Evolutionary conservation across 257 asterid genomes (phyloP), one percentile per base, ranked within the genome.

Genomic region (Linderniella brevidens): DNA sequence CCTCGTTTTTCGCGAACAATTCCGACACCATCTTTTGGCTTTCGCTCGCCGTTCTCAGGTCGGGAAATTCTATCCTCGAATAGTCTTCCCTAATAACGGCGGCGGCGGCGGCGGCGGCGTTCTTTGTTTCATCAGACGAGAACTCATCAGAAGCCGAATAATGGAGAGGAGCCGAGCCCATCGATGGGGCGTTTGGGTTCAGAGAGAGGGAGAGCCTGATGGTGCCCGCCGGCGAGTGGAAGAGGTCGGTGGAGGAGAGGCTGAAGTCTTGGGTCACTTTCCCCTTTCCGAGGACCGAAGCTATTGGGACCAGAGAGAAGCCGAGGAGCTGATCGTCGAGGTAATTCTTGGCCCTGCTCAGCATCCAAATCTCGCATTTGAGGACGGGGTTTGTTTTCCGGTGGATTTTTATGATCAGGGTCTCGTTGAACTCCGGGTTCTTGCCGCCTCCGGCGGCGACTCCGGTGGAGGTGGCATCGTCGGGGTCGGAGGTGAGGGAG

Each of bases 181-280:
- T 92, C 6, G 85, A 94, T 1, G 98, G 98, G 6, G 62, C 70
- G 8, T 66, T 49, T 53, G 93, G 96, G 3, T 50, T 49, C 20
- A 76, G 84, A 1, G 82, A 60, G 41, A 90, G 67, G 0, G 98
- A 80, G 45, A 90, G 37, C 63, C 77, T 82, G 11, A 85, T 96
- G 55, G 73, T 84, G 16, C 98, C 98, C 0, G 98, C 96, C 1
- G 98, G 98, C 4, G 98, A 85, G 79, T 90, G 93, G 82, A 90
- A 84, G 4, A 90, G 82, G 69, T 90, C 98, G 3, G 94, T 81
- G 0, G 98, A 79, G 15, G 95, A 80, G 14, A 90, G 94, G 36
- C 96, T 68, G 37, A 81, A 84, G 70, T 90, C 98, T 62, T 75
- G 76, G 43, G 75, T 87, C 59, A 90, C 36, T 70, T 90, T 90